Evolutionary conservation across 2,329 filamentous ascomycete species (phyloP), one percentile per base, ranked within the genome.

Genomic region (Dactylellina cionopaga): DNA sequence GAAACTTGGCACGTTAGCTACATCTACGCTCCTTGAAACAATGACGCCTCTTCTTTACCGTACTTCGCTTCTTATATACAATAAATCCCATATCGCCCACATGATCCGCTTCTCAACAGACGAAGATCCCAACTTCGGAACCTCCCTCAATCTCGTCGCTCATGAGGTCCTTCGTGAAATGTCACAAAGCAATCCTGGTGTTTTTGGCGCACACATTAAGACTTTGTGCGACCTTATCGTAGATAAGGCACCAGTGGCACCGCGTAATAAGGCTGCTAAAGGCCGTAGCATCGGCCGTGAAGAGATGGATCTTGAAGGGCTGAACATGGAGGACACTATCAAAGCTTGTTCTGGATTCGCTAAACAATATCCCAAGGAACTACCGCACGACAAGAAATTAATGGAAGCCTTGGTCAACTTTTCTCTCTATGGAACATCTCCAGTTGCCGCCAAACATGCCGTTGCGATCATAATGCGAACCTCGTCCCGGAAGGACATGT

Each of bases 281-380:
- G 76, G 74, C 7, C 84, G 86, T 17, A 87, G 84, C 15, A 87
- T 86, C 56, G 79, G 85, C 9, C 63, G 63, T 5, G 37, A 1
- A 19, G 51, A 72, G 11, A 93, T 93, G 74, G 90, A 94, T 58
- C 80, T 87, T 0, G 64, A 68, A 29, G 54, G 62, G 11, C 35
- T 66, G 17, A 85, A 87, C 2, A 89, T 91, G n/a, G 91, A 95
- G 10, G 92, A 97, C 77, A 94, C 94, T 1, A 84, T 99, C 68
- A 97, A 96, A 79, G 94, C 96, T 1, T 97, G 95, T 79, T 91
- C 94, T 7, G 92, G 91, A 1, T 99, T 96, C 79, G 91, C 93
- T 0, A 90, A 89, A 77, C 92, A 90, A 76, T 94, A 96, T 76
- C 89, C 94, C 0, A 85, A 88, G 9, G 93, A 98, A 71, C 87